These are phyloP conservation scores for Rhodotorula sp. DNA, from an alignment of 1,284 basidiomycete species.

Conservation along the genomic window DNA sequence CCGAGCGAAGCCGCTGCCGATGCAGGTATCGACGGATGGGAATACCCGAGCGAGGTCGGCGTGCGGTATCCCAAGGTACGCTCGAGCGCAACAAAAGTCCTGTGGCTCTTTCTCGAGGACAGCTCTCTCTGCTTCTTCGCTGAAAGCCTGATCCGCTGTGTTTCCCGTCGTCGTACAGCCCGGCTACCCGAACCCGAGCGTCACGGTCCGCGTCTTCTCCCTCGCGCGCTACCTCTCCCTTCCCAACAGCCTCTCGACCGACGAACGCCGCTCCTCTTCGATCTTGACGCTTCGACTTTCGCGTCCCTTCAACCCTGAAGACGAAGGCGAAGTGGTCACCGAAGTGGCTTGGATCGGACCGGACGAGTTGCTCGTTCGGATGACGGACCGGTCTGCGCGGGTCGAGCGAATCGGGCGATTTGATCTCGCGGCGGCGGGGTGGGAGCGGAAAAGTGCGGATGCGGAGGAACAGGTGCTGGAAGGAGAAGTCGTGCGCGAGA, in stretches of 20 bases:
- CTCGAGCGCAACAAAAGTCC: neutral
- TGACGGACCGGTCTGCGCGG: slow-evolving; percentile 78
- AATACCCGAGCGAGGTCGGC: slow-evolving; percentile 71
- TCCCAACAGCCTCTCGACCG: neutral
- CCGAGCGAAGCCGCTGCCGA: neutral
- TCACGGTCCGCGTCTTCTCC: slow-evolving; percentile 79
- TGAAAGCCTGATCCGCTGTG: too few relatives aligned
- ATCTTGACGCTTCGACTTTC: slow-evolving; percentile 38
- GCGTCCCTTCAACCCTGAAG: slow-evolving; percentile 48
- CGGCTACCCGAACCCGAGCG: slow-evolving; percentile 84
- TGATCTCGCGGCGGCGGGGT: slow-evolving; percentile 53
- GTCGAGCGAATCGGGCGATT: slow-evolving; percentile 75
- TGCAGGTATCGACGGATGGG: slow-evolving; percentile 61
- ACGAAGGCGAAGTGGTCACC: slow-evolving; percentile 64
- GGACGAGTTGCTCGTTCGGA: slow-evolving; percentile 73
- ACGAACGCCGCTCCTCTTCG: slow-evolving; percentile 39
- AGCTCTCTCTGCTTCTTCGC: neutral
- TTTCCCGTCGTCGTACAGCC: slow-evolving; percentile 56
- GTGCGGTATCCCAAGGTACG: slow-evolving; percentile 78
- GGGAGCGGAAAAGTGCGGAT: slow-evolving; percentile 19
- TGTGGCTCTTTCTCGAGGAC: neutral
- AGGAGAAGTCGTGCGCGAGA: slow-evolving; percentile 67
- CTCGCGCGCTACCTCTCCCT: slow-evolving; percentile 49
- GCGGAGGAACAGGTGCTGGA: slow-evolving; percentile 25
- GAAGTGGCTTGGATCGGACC: slow-evolving; percentile 85